Percentiles rank a stretch among this genome's conserved stretches.
These are phyloP conservation scores for Sporobolus alterniflorus DNA, from an alignment of 202 grass and related monocot species.

Conservation along the genomic window DNA sequence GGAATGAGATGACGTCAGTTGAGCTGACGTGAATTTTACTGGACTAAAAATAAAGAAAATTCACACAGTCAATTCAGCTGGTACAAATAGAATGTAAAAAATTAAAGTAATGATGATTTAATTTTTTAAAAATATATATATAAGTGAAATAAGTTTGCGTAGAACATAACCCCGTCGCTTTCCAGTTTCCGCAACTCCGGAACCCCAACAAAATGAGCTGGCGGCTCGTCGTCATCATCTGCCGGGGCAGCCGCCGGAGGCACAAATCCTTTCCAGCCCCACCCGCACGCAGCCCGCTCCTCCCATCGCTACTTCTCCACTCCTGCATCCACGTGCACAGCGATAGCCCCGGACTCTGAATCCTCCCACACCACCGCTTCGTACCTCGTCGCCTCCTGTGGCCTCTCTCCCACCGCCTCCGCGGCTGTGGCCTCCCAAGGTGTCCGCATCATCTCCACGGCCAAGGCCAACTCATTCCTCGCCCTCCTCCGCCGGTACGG, in stretches of 20 bases:
- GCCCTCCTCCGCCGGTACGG: slow-evolving; percentile 41
- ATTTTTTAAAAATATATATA: no score
- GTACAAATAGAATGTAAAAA: no score
- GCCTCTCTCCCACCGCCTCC: slow-evolving; percentile 34
- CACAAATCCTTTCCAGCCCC: background rate
- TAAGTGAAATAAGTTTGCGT: no score
- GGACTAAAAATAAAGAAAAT: no score
- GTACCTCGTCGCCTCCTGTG: slow-evolving; percentile 44
- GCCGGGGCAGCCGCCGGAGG: background rate
- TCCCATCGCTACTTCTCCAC: background rate
- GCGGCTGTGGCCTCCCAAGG: background rate
- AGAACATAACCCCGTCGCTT: no score
- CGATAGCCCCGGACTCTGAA: background rate
- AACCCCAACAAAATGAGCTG: background rate
- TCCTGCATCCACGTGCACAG: background rate
- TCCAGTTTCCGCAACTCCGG: no score
- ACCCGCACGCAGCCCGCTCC: background rate
- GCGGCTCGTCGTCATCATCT: background rate
- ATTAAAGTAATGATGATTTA: no score
- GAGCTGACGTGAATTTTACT: no score
- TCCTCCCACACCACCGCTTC: slow-evolving; percentile 28
- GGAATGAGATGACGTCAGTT: no score
- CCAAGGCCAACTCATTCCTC: slow-evolving; percentile 20
- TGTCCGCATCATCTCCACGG: slow-evolving; percentile 17
- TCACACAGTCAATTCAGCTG: no score